phyloP scores from a whole-genome alignment of 805 yeast species.

The Saccharomycopsis sp. region DNA sequence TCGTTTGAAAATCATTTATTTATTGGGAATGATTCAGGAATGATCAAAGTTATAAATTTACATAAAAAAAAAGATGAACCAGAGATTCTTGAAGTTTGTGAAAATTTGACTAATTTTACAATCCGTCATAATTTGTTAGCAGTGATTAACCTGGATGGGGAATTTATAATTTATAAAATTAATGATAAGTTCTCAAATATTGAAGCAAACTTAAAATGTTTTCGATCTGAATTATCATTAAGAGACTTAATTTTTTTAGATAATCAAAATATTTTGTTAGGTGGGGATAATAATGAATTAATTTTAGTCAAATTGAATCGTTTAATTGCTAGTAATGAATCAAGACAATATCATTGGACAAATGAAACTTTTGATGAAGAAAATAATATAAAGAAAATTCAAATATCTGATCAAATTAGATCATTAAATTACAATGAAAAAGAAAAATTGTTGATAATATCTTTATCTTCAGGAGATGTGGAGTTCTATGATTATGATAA shows the following conservation, averaged over 20 bases:
- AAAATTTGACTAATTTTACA: slow-evolving; percentile 34
- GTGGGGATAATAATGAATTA: slow-evolving; percentile 58
- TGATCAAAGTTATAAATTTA: slow-evolving; percentile 40
- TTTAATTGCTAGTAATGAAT: slow-evolving; percentile 1
- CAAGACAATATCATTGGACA: slow-evolving; percentile 7
- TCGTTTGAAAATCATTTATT: slow-evolving; percentile 27
- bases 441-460: slow-evolving; percentile 46
- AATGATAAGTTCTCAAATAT: slow-evolving; percentile 1
- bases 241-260: slow-evolving; percentile 12
- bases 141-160: slow-evolving; percentile 13
- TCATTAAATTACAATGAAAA: slow-evolving; percentile 45
- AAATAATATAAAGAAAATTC: slow-evolving; percentile 25
- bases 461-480: slow-evolving; percentile 50
- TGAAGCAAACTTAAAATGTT: neutral
- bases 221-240: slow-evolving; percentile 13
- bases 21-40: slow-evolving; percentile 45
- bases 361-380: slow-evolving; percentile 1
- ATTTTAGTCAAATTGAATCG: slow-evolving; percentile 26
- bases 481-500: slow-evolving; percentile 33
- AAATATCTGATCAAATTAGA: slow-evolving; percentile 43
- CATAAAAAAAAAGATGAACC: slow-evolving; percentile 49
- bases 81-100: slow-evolving; percentile 40
- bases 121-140: slow-evolving; percentile 29
- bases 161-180: slow-evolving; percentile 8
- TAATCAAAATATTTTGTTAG: slow-evolving; percentile 32